Percentiles rank a stretch among this genome's conserved stretches.
Conservation (phyloP, 106 monocot genomes). For the Triglochin maritima region DNA sequence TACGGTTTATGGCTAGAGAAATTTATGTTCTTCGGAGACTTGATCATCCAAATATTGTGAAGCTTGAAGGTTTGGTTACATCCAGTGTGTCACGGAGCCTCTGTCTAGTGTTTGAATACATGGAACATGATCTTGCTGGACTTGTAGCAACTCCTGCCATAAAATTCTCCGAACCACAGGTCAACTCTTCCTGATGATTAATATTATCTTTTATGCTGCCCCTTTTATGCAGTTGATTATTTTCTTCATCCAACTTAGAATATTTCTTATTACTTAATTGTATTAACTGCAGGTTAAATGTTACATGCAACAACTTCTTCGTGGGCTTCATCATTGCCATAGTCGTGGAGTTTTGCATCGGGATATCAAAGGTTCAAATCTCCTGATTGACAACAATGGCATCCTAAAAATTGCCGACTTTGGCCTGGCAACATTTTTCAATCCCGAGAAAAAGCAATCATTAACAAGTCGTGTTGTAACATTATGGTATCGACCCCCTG, state of each 20-base stretch:
- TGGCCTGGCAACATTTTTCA: conserved; percentile 45
- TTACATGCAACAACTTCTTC: conserved; percentile 43
- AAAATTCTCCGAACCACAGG: conserved; percentile 53
- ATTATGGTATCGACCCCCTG: conserved; percentile 55
- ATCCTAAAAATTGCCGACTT: conserved; percentile 47
- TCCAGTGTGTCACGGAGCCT: conserved; percentile 36
- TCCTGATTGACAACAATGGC: conserved; percentile 45
- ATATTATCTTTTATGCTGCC: neutral
- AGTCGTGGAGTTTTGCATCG: conserved; percentile 42
- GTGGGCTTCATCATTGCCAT: conserved; percentile 48
- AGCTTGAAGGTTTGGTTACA: conserved; percentile 40
- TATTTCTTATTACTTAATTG: neutral
- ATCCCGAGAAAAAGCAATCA: conserved; percentile 20
- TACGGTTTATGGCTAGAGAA: conserved; percentile 61
- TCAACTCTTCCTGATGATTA: conserved; percentile 1
- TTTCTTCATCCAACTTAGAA: neutral
- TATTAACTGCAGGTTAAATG: conserved; percentile 37
- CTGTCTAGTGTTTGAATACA: conserved; percentile 53
- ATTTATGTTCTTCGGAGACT: conserved; percentile 39
- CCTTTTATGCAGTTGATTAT: neutral
- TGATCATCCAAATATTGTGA: conserved; percentile 44
- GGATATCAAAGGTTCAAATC: conserved; percentile 49
- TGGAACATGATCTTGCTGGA: conserved; percentile 61
- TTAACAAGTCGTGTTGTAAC: conserved; percentile 55
- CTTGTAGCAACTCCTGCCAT: conserved; percentile 36